These are phyloP conservation scores for Angomonas desouzai DNA, from an alignment of 208 protist species.

Conservation along the genomic window DNA sequence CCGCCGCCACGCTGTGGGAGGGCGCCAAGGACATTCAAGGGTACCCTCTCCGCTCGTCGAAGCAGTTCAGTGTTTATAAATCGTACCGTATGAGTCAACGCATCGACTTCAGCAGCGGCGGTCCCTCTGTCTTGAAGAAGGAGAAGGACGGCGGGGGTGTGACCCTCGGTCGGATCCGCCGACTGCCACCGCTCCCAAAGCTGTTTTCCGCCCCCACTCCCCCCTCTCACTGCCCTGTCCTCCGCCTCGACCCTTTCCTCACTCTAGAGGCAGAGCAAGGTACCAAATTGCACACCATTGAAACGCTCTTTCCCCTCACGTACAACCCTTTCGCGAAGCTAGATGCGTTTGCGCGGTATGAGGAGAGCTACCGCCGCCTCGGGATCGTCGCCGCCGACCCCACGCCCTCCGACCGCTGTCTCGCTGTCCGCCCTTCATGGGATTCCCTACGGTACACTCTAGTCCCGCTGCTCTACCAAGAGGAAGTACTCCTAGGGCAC, in stretches of 20 bases:
- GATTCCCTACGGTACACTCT: neutral
- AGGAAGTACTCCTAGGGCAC: neutral
- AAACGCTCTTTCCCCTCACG: neutral
- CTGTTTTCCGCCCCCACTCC: conserved; percentile 24
- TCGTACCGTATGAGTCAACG: neutral
- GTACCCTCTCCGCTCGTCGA: neutral
- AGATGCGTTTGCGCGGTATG: neutral
- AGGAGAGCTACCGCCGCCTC: neutral
- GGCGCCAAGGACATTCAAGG: neutral
- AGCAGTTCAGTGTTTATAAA: neutral
- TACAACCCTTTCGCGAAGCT: neutral
- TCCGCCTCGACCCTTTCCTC: neutral
- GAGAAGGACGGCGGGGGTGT: neutral
- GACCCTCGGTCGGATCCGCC: conserved; percentile 2
- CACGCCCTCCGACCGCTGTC: neutral
- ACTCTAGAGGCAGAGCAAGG: neutral
- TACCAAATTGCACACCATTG: neutral
- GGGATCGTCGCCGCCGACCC: neutral
- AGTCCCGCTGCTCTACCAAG: neutral
- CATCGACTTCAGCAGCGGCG: neutral
- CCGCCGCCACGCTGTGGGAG: conserved; percentile 47
- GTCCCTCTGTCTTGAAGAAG: neutral
- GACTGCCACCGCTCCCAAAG: conserved; percentile 38
- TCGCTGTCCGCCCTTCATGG: neutral
- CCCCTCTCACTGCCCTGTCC: conserved; percentile 17